Base-by-base conservation (phyloP, 108 stramenopile species). In the Skeletonema potamos region DNA sequence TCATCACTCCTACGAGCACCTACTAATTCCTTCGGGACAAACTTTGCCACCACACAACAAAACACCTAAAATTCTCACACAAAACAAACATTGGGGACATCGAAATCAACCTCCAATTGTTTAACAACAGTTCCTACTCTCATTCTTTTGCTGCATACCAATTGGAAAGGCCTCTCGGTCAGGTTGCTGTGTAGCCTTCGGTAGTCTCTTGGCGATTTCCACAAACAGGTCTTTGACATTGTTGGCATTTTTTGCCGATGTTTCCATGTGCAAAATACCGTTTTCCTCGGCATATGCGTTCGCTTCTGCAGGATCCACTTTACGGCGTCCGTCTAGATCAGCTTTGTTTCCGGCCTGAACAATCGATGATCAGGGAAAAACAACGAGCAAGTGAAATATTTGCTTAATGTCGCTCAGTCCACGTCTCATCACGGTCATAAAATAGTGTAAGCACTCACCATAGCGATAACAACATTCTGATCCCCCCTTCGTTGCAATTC, bases 401-500 rank as follows among this genome's bases (percentile, higher is more conserved):
- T 13, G 37, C 15, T 39, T 39, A 39, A 13, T 39, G 15, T 39
- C 37, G 12, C 37, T 12, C 13, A 39, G 0, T 13, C 37, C 37
- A 39, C 37, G 15, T 13, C 11, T 39, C 27, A 18, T 22, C 3
- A 41, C 1, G 29, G 13, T 55, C 27, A 66, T 34, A 30, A 39
- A 29, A 6, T 15, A 30, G 13, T 12, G 22, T 51, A 8, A 15
- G 20, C 13, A 73, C 78, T 72, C 46, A 80, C 91, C 66, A 99
- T 76, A 2, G 99, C 99, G 78, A 99, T 98, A 22, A 98, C 93
- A 51, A 97, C 97, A 79, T 97, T 97, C 4, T 93, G 94, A 81
- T 98, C 99, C 22, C 98, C 99, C 62, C 97, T 88, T 28, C 98
- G 84, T 74, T 98, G 96, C 41, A 99, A 83, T 87, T 99, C 99